A percentile compares a stretch with the other conserved stretches of the same genome.
Conservation (phyloP, 306 rosid genomes). For the Luffa aegyptiaca region DNA sequence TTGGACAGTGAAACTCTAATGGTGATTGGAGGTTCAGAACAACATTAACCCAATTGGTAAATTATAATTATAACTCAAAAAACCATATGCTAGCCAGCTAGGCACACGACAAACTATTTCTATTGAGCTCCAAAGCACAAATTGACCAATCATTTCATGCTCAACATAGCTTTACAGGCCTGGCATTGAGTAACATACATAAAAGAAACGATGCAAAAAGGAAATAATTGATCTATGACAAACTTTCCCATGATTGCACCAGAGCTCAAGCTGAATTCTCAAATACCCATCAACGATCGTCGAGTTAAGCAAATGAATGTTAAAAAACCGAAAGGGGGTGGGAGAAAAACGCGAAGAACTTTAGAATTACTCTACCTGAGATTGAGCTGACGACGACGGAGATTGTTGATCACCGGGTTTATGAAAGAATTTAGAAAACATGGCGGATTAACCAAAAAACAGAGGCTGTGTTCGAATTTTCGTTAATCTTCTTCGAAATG, state of each 20-base stretch:
- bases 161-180: neutral
- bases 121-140: neutral
- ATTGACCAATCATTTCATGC: neutral
- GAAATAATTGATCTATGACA: neutral
- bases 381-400: neutral
- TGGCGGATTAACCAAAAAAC: conserved; percentile 24
- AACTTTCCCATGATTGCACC: neutral
- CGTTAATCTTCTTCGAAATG: conserved; percentile 7
- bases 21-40: neutral
- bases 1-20: neutral
- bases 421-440: conserved; percentile 57
- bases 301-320: neutral
- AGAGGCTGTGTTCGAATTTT: neutral
- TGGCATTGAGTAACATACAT: neutral
- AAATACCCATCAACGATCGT: neutral
- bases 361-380: conserved; percentile 26
- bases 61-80: neutral
- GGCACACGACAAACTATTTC: neutral
- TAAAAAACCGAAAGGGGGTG: neutral
- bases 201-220: neutral
- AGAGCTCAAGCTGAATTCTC: neutral
- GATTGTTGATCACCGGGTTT: conserved; percentile 21
- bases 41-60: neutral
- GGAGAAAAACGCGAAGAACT: neutral
- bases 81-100: neutral